Evolutionary conservation across 495 filamentous ascomycete species (phyloP), one percentile per base, ranked within the genome.

Genomic region (Hypoxylon intermedium): DNA sequence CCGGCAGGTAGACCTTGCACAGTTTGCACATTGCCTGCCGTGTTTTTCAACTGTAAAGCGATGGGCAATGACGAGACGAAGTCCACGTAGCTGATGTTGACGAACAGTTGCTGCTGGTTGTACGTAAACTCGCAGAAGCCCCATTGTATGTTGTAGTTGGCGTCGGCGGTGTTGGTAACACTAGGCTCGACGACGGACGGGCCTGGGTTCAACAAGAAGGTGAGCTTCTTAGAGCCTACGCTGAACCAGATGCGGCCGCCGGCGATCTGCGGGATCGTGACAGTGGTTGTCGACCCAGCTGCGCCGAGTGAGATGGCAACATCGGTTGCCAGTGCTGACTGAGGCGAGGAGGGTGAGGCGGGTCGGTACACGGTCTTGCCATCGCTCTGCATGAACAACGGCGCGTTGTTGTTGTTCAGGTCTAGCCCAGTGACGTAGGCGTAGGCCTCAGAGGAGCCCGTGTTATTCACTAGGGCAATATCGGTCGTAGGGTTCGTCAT

Each of bases 81-180:
- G 74, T 92, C 89, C 33, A 92, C 89, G 61, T 87, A 87, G 48
- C 77, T 82, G 63, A 91, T 88, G 65, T 92, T 92, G 44, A 83
- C 87, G 67, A 87, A 92, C 2, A 91, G 77, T 72, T 91, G 84
- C 15, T 71, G 51, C 42, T 67, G 67, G 70, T 89, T 89, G 73
- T 81, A 88, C 2, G 89, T 92, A 70, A 91, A 89, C 68, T 92
- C 89, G 72, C 77, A 81, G 65, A 92, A 92, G 24, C 77, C 80
- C 86, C 89, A 92, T 41, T 69, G 63, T 23, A 83, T 71, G 23
- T 82, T 78, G 67, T 87, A 85, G 63, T 91, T 91, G 0, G 84
- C 74, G 67, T 92, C 89, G 0, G 78, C 72, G 0, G 77, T 70
- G 65, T 91, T 91, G 11, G 83, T 86, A 9, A 87, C 82, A 5